These are phyloP conservation scores for Chondrostereum purpureum DNA, from an alignment of 1,284 basidiomycete genomes.

Conservation along the genomic window DNA sequence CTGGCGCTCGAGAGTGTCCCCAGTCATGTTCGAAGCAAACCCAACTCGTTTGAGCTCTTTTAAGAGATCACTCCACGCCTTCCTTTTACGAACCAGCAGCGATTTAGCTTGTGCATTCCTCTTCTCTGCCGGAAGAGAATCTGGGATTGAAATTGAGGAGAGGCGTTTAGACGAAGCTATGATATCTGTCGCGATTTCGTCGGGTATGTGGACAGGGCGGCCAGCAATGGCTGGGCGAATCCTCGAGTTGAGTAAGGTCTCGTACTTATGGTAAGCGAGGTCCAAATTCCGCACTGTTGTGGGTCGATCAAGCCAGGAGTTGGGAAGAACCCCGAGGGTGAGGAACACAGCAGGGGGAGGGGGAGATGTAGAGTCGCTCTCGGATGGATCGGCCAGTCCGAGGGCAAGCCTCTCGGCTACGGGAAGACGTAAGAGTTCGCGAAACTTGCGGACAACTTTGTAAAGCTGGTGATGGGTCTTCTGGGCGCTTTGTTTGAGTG, in stretches of 20 bases:
- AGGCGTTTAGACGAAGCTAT: conserved; percentile 65
- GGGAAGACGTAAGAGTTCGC: conserved; percentile 81
- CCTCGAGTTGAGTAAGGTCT: conserved; percentile 31
- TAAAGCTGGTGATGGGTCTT: conserved; percentile 90
- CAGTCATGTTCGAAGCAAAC: conserved; percentile 66
- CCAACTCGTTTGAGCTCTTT: conserved; percentile 86
- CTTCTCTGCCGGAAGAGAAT: conserved; percentile 45
- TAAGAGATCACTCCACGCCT: conserved; percentile 87
- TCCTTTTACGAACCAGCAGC: conserved; percentile 78
- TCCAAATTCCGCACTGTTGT: conserved; percentile 36
- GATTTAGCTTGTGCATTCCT: conserved; percentile 74
- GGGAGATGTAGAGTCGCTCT: conserved; percentile 20
- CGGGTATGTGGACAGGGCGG: conserved; percentile 35
- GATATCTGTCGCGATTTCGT: conserved; percentile 71
- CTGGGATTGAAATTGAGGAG: conserved; percentile 44
- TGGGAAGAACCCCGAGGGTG: conserved; percentile 6
- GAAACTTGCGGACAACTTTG: conserved; percentile 88
- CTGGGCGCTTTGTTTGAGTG: conserved; percentile 87
- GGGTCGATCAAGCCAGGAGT: conserved; percentile 4
- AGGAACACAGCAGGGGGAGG: conserved; percentile 4
- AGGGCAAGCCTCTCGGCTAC: conserved; percentile 38
- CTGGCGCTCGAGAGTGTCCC: conserved; percentile 65
- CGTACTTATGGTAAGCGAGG: conserved; percentile 44
- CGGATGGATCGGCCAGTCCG: conserved; percentile 29
- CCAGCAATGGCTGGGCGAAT: conserved; percentile 38